Evolutionary conservation across 2,329 filamentous ascomycete species (phyloP).

Genomic region (Paramyrothecium sp.): DNA sequence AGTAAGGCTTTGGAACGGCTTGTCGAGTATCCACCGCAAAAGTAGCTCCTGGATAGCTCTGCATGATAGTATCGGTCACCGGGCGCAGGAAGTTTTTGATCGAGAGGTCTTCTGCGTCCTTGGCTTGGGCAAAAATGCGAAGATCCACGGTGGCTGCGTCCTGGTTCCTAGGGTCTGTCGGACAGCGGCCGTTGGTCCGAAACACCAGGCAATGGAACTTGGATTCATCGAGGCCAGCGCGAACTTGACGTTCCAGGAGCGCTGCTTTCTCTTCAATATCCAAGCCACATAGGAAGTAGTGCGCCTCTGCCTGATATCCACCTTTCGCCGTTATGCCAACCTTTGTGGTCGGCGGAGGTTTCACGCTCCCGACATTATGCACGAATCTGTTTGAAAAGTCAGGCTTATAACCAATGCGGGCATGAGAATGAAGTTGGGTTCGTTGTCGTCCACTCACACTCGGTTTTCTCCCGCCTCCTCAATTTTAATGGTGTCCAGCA

Average conservation of each 20-base stretch:
- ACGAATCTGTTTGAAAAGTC: not conserved
- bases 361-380: constrained; percentile 10
- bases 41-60: constrained; percentile 40
- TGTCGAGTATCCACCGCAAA: constrained; percentile 35
- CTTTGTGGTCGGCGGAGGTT: constrained; percentile 18
- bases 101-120: constrained; percentile 9
- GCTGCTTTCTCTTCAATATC: constrained; percentile 38
- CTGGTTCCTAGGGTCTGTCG: constrained; percentile 35
- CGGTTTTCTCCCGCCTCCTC: constrained; percentile 37
- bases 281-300: constrained; percentile 38
- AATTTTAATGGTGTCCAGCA: constrained; percentile 37
- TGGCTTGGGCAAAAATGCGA: constrained; percentile 42
- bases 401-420: no score
- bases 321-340: constrained; percentile 39
- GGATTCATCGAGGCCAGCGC: constrained; percentile 17
- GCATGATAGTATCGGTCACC: constrained; percentile 36
- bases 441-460: constrained; percentile 12
- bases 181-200: constrained; percentile 33
- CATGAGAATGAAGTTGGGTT: no score
- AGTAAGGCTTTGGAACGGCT: constrained; percentile 24
- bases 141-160: constrained; percentile 45
- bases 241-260: not conserved
- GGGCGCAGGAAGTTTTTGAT: not conserved
- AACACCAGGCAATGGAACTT: constrained; percentile 30
- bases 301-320: constrained; percentile 40